Base-by-base conservation (phyloP, 441 rosid genomes). In the Gossypium trilobum region DNA sequence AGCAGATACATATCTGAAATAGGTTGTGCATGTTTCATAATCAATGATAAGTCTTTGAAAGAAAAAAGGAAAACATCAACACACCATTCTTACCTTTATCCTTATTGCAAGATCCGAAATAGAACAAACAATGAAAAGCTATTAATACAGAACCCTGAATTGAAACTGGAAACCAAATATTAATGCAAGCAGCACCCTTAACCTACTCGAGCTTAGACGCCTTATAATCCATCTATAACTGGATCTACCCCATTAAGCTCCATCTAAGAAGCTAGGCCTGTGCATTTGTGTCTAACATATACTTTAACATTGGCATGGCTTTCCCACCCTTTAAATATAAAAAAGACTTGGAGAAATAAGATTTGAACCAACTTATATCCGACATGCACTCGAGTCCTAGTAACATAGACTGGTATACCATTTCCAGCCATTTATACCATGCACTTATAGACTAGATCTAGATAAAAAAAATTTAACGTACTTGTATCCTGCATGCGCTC, bases 1-100 rank as follows among this genome's bases (percentile, higher is more conserved):
- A 71, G 94, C 88, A 36, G 91, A 72, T 33, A 82, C 79, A 63
- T 95, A 95, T 76, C 97, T 95, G 83, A 25, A 80, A 50, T 33
- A 68, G 65, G 74, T 54, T 44, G 14, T 44, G 22, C 67, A 55
- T 58, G 76, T 58, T 52, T 4, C 56, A 4, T 7, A 71, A 54
- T 52, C 74, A 48, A 50, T 17, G 5, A 17, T 36, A 23, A 46
- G 57, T 46, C 20, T 50, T 65, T 5, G 1, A 14, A 50, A 25
- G 19, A n/a, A 1, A 25, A 25, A 50, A 14, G 8, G n/a, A 48
- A 25, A 48, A 16, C 7, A 67, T 14, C 44, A 14, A 48, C n/a
- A 6, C 17, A 10, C 17, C 9, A n/a, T 46, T 66, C 20, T 46
- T 65, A 44, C 70, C 17, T 63, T 39, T 63, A 44, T 19, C 25